Evolutionary conservation across 2,329 filamentous ascomycete species (phyloP), one percentile per base, ranked within the genome.

Genomic region (Stagonosporopsis tanaceti): DNA sequence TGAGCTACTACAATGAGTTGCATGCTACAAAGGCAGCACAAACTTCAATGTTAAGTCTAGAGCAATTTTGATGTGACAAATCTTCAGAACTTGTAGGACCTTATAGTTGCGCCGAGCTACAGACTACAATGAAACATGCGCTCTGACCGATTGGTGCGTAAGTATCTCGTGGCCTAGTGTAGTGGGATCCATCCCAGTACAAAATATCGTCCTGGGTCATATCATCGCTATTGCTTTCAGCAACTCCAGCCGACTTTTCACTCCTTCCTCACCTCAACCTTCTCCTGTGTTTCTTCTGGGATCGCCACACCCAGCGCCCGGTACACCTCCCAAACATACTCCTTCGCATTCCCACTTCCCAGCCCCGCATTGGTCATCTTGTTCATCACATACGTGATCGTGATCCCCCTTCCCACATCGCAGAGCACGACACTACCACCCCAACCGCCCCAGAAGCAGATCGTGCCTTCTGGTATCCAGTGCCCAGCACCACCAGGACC

Each of bases 301-400:
- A 58, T 28, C 27, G 45, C 55, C 6, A 53, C 60, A 1, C 52
- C 60, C 38, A 66, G 22, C 5, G 55, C 63, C 35, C 55, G 35
- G 15, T 65, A 67, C n/a, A 64, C 41, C 2, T 51, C 50, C 42
- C 27, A 40, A 9, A 67, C 8, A 45, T 57, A 65, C 3, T 35
- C 38, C 38, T 42, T 55, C 11, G 51, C 50, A 39, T 53, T 44
- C 14, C 52, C 39, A 22, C 47, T 63, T 2, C 61, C 61, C 50
- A 62, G 27, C 0, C 34, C 44, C 11, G 40, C 53, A 40, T 35
- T 46, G 1, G 44, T 50, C 62, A 68, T 68, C 47, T 64, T 65
- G 9, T 68, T 68, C 65, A 68, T 66, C 17, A 61, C 41, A 46
- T 68, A 68, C 1, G 48, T 38, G 34, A 68, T 50, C 5, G 62